Percentiles rank a stretch among this genome's conserved stretches.
Conservation (phyloP, 371 early-diverging fungal genomes). For the Apophysomyces ossiformis region DNA sequence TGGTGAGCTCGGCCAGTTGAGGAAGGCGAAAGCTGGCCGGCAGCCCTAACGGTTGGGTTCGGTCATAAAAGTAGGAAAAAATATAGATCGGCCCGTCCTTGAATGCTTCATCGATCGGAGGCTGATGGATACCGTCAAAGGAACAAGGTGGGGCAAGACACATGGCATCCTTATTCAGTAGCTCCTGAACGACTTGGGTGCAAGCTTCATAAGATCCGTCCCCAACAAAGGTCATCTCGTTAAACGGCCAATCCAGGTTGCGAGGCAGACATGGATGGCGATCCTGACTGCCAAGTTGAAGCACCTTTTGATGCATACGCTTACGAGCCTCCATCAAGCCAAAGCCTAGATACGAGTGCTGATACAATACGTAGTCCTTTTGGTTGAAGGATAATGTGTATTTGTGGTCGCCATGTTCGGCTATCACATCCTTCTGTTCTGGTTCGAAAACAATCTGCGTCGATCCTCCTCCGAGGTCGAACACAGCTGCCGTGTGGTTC, state of each 20-base stretch:
- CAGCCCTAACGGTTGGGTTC: slow-evolving; percentile 71
- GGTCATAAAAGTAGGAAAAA: slow-evolving; percentile 96
- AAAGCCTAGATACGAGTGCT: slow-evolving; percentile 93
- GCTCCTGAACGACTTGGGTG: slow-evolving; percentile 46
- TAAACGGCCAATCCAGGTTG: slow-evolving; percentile 39
- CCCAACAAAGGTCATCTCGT: slow-evolving; percentile 46
- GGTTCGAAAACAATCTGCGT: slow-evolving; percentile 98
- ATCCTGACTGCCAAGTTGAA: slow-evolving; percentile 18
- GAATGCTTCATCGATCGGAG: slow-evolving; percentile 73
- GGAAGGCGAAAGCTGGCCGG: slow-evolving; percentile 62
- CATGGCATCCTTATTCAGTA: slow-evolving; percentile 65
- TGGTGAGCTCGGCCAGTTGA: slow-evolving; percentile 64
- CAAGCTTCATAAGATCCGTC: slow-evolving; percentile 56
- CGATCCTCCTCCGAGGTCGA: slow-evolving; percentile 97
- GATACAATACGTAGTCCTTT: slow-evolving; percentile 82
- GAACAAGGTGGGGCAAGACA: slow-evolving; percentile 77
- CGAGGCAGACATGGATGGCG: slow-evolving; percentile 65
- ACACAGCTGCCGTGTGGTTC: slow-evolving; percentile 81
- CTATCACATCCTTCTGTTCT: slow-evolving; percentile 48
- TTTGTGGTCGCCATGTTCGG: slow-evolving; percentile 67
- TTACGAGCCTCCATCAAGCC: slow-evolving; percentile 91
- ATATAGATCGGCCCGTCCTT: slow-evolving; percentile 84
- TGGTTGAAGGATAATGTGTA: slow-evolving; percentile 72
- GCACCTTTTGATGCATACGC: slow-evolving; percentile 56
- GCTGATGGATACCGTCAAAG: slow-evolving; percentile 93